Conservation (phyloP, 108 stramenopile genomes). For the Nitzschia sp. region DNA sequence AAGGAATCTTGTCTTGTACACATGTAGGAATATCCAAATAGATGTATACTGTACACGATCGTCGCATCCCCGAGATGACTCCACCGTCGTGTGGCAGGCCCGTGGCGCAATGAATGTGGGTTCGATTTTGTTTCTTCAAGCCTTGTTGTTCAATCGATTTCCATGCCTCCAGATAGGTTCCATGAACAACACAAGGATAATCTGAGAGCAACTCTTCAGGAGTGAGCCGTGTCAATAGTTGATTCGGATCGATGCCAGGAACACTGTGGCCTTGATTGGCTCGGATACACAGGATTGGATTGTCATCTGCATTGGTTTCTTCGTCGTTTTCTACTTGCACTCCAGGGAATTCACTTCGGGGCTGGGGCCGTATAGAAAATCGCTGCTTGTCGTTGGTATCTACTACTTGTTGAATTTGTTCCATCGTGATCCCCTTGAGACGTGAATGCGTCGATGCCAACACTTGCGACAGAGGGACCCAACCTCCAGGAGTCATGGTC, state of each 20-base stretch:
- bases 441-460: conserved; percentile 51
- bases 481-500: conserved; percentile 63
- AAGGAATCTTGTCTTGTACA: conserved; percentile 61
- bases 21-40: conserved; percentile 62
- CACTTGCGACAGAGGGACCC: conserved; percentile 60
- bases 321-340: background rate
- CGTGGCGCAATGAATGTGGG: conserved; percentile 82
- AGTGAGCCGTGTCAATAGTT: conserved; percentile 49
- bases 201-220: conserved; percentile 44
- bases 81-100: conserved; percentile 58
- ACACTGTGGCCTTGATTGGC: conserved; percentile 86
- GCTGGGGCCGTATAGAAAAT: conserved; percentile 49
- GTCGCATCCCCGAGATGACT: conserved; percentile 84
- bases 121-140: conserved; percentile 67
- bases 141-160: conserved; percentile 56
- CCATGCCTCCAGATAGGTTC: conserved; percentile 71
- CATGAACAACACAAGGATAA: conserved; percentile 62
- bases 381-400: conserved; percentile 69
- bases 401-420: conserved; percentile 60
- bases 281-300: conserved; percentile 64
- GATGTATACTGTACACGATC: conserved; percentile 60
- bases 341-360: conserved; percentile 17
- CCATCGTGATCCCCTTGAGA: conserved; percentile 28
- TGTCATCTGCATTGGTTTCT: background rate
- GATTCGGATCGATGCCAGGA: conserved; percentile 44